Percentiles rank a stretch among this genome's conserved stretches.
Conservation (phyloP, 345 rosid species). For the Camelina laxa region DNA sequence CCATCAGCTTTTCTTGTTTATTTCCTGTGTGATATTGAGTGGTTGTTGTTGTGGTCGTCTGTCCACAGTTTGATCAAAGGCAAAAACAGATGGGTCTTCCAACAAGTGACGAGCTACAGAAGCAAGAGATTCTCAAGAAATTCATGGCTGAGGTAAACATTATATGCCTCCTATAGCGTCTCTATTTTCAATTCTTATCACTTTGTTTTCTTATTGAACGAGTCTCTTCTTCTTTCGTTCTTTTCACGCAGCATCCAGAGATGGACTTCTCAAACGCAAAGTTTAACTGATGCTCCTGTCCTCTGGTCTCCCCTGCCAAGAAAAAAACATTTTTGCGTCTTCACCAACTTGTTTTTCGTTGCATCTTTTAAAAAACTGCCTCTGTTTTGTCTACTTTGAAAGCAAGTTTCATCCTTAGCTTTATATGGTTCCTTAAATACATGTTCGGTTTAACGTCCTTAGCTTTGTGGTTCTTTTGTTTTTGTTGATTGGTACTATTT, state of each 20-base stretch:
- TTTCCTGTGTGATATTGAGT: not conserved
- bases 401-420: not conserved
- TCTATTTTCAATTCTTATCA: not conserved
- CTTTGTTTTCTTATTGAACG: not conserved
- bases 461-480: not conserved
- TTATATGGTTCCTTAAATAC: not conserved
- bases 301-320: slow-evolving; percentile 14
- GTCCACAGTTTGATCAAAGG: slow-evolving; percentile 87
- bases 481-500: not conserved
- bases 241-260: slow-evolving; percentile 85
- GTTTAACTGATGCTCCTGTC: slow-evolving; percentile 49
- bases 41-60: not conserved
- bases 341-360: slow-evolving; percentile 21
- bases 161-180: not conserved
- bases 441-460: slow-evolving; percentile 13
- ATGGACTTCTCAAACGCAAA: slow-evolving; percentile 95
- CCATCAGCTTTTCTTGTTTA: not conserved
- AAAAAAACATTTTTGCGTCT: slow-evolving; percentile 25
- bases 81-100: slow-evolving; percentile 99
- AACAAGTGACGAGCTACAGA: slow-evolving; percentile 89
- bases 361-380: slow-evolving; percentile 6
- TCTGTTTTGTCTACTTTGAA: slow-evolving; percentile 35
- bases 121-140: slow-evolving; percentile 89
- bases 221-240: slow-evolving; percentile 9
- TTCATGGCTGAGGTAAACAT: slow-evolving; percentile 64